Conservation (phyloP, 371 early-diverging fungal species). For the Mucor plumbeus region DNA sequence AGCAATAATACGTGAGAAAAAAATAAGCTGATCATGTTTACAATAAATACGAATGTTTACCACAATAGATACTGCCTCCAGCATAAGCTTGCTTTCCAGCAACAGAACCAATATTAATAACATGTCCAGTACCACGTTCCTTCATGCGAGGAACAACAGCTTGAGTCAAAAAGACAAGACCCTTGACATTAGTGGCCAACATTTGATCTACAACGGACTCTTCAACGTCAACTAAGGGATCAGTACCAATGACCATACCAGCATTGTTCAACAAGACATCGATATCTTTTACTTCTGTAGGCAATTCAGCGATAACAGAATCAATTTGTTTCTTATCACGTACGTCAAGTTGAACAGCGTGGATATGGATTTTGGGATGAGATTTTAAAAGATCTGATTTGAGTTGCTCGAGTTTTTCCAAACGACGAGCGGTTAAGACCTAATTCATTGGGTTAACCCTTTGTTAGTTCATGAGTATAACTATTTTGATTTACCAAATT, state of each 20-base stretch:
- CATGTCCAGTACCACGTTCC: constrained; percentile 73
- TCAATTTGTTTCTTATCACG: constrained; percentile 64
- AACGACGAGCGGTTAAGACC: constrained; percentile 81
- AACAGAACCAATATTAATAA: constrained; percentile 90
- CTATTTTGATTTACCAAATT: constrained; percentile 62
- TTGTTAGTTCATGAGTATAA: not conserved
- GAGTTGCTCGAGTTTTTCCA: constrained; percentile 68
- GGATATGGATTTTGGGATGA: constrained; percentile 65
- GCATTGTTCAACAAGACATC: constrained; percentile 83
- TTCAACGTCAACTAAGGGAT: constrained; percentile 68
- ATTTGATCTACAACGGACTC: constrained; percentile 77
- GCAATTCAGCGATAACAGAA: constrained; percentile 58
- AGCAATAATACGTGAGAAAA: constrained; percentile 5
- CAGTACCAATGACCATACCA: constrained; percentile 82
- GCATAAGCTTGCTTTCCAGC: constrained; percentile 77
- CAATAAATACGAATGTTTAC: constrained; percentile 20
- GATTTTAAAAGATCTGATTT: constrained; percentile 52
- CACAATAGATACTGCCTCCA: constrained; percentile 87
- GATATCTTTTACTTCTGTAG: constrained; percentile 59
- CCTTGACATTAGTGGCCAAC: constrained; percentile 93
- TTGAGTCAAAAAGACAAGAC: constrained; percentile 79
- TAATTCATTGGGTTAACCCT: constrained; percentile 24
- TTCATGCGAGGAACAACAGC: constrained; percentile 88
- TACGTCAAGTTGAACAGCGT: constrained; percentile 78
- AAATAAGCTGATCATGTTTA: not conserved